Percentiles rank a stretch among this genome's conserved stretches.
Evolutionary conservation across 192 early-diverging fungal genomes (phyloP).

Genomic region (Backusella westeae): DNA sequence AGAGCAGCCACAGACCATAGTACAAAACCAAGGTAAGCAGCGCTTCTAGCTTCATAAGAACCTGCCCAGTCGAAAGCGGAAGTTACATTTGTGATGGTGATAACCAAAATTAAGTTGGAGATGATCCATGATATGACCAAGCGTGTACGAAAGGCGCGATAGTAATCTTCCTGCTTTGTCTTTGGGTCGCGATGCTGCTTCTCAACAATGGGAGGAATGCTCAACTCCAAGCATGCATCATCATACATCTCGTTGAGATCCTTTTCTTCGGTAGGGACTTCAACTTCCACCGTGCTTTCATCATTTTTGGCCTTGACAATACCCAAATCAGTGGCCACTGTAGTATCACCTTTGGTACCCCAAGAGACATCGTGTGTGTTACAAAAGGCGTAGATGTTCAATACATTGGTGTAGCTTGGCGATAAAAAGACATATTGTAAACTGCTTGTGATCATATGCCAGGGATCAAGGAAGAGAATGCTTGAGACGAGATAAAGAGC

Average conservation of each 20-base stretch:
- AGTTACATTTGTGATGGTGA: slow-evolving; percentile 55
- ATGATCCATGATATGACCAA: slow-evolving; percentile 77
- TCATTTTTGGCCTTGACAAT: slow-evolving; percentile 50
- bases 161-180: slow-evolving; percentile 71
- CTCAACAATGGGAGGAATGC: slow-evolving; percentile 32
- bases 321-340: slow-evolving; percentile 66
- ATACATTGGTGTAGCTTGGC: slow-evolving; percentile 73
- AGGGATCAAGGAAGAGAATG: slow-evolving; percentile 69
- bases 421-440: slow-evolving; percentile 70
- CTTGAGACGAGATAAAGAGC: slow-evolving; percentile 62
- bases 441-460: slow-evolving; percentile 76
- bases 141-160: slow-evolving; percentile 76
- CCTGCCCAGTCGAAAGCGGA: slow-evolving; percentile 30
- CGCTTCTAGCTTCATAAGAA: slow-evolving; percentile 34
- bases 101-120: slow-evolving; percentile 66
- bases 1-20: slow-evolving; percentile 74
- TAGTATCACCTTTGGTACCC: slow-evolving; percentile 81
- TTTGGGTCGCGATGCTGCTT: slow-evolving; percentile 60
- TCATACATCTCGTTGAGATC: slow-evolving; percentile 87
- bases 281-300: slow-evolving; percentile 46
- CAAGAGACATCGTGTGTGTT: slow-evolving; percentile 58
- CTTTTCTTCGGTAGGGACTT: slow-evolving; percentile 56
- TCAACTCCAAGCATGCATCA: slow-evolving; percentile 62
- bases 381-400: slow-evolving; percentile 63
- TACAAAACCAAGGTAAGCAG: slow-evolving; percentile 62